Base-by-base conservation (phyloP, 2,329 filamentous ascomycete genomes). In the Pyricularia sp. region DNA sequence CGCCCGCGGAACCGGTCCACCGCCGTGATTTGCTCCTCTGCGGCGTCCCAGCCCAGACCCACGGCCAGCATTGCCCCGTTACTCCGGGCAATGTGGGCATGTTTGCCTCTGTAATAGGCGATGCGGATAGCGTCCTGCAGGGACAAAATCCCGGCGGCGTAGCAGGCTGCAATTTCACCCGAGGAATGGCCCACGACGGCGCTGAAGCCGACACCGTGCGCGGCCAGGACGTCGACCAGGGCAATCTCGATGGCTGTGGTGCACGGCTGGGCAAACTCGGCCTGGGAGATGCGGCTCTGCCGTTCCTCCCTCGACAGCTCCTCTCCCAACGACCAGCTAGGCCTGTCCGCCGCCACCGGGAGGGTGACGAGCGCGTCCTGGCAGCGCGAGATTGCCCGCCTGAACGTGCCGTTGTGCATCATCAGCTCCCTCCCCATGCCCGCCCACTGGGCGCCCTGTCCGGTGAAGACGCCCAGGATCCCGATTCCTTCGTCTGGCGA, bases 131-230 rank as follows among this genome's bases (percentile, higher is more conserved):
- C 74, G n/a, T 70, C 69, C n/a, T 66, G n/a, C 1, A 61, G 23
- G 2, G 70, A 68, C 1, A 78, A 71, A 4, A 72, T 69, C 0
- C 81, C 79, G 0, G 77, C 74, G 0, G 80, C 79, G 65, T 83
- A 83, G 0, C 81, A 81, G 1, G 81, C 82, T 0, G 77, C 81
- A 28, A 83, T 81, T 70, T 83, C 82, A 0, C 82, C 82, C 2
- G 73, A 76, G 0, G 79, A 81, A 69, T 84, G 82, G 0, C 81
- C 82, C 3, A 82, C 75, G 0, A 80, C 78, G 0, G 74, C 77
- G 6, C 71, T 28, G 0, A 79, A 78, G 0, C 64, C 67, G 25
- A 84, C 70, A 0, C 77, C 75, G 65, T 74, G 74, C 1, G 71
- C 69, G 0, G 58, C 42, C 3, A 84, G 75, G 0, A 80, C 71